phyloP scores from a whole-genome alignment of 1,139 yeast species.

The Geotrichum aggregatum region DNA sequence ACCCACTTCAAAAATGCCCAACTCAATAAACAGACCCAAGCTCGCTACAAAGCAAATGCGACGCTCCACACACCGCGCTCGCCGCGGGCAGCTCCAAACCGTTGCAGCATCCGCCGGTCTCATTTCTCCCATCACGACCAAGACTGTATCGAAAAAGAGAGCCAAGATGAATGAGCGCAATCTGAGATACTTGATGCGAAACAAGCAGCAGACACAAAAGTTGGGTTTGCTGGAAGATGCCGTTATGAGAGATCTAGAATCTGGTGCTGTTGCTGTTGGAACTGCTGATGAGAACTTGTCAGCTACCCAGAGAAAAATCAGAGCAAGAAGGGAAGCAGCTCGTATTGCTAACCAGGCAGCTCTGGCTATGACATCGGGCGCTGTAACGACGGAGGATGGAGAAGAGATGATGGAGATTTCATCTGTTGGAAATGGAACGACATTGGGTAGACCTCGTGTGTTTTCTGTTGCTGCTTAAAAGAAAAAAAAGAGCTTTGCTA shows the following conservation, averaged over 20 bases:
- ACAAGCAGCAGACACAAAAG: not conserved
- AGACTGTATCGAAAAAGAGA: slow-evolving; percentile 18
- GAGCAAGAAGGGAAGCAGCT: slow-evolving; percentile 14
- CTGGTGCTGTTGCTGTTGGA: not conserved
- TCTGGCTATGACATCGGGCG: slow-evolving; percentile 5
- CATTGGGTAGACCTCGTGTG: slow-evolving; percentile 17
- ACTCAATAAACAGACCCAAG: slow-evolving; percentile 18
- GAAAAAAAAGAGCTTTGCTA: too few relatives aligned
- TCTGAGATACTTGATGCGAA: slow-evolving; percentile 8
- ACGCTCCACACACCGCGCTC: slow-evolving; percentile 4
- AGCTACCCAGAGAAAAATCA: slow-evolving; percentile 15
- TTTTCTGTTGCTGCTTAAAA: not conserved
- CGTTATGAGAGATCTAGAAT: not conserved
- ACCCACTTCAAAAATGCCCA: slow-evolving; percentile 18
- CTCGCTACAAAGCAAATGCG: slow-evolving; percentile 12
- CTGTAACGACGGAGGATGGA: not conserved
- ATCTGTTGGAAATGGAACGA: slow-evolving; percentile 16
- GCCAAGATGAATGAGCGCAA: slow-evolving; percentile 13
- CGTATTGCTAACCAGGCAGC: slow-evolving; percentile 18
- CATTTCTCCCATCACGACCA: slow-evolving; percentile 7
- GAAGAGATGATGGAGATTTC: slow-evolving; percentile 15
- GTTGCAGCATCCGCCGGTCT: not conserved
- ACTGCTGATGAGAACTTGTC: not conserved
- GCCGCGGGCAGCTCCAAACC: not conserved
- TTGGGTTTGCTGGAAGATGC: slow-evolving; percentile 12